These are phyloP conservation scores for Diaporthe caulivora DNA, from an alignment of 2,329 filamentous ascomycete species.

Conservation along the genomic window DNA sequence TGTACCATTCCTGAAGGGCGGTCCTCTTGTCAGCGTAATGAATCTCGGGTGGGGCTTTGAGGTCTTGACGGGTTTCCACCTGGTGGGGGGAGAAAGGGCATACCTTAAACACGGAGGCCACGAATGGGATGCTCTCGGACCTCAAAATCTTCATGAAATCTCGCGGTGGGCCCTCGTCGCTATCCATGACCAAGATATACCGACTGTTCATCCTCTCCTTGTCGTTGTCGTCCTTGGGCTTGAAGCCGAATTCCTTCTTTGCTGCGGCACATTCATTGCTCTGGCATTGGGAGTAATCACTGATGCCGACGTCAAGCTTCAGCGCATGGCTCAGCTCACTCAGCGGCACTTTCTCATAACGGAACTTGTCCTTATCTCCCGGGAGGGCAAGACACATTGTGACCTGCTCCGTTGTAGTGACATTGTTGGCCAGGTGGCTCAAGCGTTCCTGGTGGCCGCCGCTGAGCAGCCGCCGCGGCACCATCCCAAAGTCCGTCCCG, in stretches of 20 bases:
- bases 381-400: conserved; percentile 68
- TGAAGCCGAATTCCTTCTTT: conserved; percentile 62
- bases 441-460: conserved; percentile 78
- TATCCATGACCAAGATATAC: conserved; percentile 80
- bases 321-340: conserved; percentile 66
- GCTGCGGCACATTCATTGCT: conserved; percentile 62
- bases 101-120: conserved; percentile 75
- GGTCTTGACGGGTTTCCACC: neutral
- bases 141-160: conserved; percentile 73
- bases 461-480: conserved; percentile 67
- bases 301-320: conserved; percentile 70
- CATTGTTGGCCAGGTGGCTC: conserved; percentile 75
- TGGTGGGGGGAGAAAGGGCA: neutral
- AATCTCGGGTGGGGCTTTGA: too few relatives aligned
- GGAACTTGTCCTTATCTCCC: conserved; percentile 56
- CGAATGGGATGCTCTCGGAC: conserved; percentile 76
- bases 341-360: conserved; percentile 67
- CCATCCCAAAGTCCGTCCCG: conserved; percentile 61
- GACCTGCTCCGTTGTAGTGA: conserved; percentile 61
- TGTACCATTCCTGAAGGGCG: conserved; percentile 74
- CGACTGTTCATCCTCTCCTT: conserved; percentile 71
- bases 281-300: conserved; percentile 68
- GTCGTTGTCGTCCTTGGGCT: conserved; percentile 56
- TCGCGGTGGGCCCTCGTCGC: conserved; percentile 73
- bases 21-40: neutral